Evolutionary conservation across 2,329 filamentous ascomycete species (phyloP).

Genomic region (Ilyonectria destructans): DNA sequence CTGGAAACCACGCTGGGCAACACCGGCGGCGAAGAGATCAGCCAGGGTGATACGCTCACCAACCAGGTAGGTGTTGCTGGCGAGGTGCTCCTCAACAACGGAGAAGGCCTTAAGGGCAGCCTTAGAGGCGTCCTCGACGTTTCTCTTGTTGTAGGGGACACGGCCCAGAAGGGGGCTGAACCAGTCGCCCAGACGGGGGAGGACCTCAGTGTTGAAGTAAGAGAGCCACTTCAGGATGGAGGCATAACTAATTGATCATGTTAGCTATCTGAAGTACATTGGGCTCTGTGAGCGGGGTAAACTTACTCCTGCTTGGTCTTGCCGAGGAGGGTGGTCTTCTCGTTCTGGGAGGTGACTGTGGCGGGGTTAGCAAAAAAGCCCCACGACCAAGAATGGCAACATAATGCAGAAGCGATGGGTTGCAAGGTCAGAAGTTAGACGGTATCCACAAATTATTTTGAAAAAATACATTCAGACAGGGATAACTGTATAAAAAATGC

Average conservation of each 20-base stretch:
- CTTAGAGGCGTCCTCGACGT: conserved; percentile 85
- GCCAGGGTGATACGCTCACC: conserved; percentile 98
- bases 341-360: conserved; percentile 97
- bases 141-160: conserved; percentile 98
- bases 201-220: conserved; percentile 91
- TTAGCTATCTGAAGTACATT: conserved; percentile 12
- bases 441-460: conserved; percentile 83
- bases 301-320: conserved; percentile 99
- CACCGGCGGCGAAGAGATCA: conserved; percentile 87
- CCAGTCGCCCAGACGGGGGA: conserved; percentile 82
- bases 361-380: conserved; percentile 54
- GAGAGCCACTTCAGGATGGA: conserved; percentile 99
- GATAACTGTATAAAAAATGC: conserved; percentile 93
- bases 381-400: conserved; percentile 46
- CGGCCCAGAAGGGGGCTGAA: conserved; percentile 88
- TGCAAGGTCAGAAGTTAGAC: conserved; percentile 84
- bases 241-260: conserved; percentile 76
- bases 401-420: conserved; percentile 47
- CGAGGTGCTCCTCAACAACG: conserved; percentile 89
- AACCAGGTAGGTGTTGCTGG: conserved; percentile 95
- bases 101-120: conserved; percentile 77
- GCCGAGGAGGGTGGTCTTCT: conserved; percentile 99
- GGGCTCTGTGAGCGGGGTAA: background rate
- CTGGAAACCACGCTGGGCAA: conserved; percentile 91
- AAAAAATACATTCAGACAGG: conserved; percentile 87